Conservation (phyloP, 2,329 filamentous ascomycete genomes). For the Alternaria arbusti region DNA sequence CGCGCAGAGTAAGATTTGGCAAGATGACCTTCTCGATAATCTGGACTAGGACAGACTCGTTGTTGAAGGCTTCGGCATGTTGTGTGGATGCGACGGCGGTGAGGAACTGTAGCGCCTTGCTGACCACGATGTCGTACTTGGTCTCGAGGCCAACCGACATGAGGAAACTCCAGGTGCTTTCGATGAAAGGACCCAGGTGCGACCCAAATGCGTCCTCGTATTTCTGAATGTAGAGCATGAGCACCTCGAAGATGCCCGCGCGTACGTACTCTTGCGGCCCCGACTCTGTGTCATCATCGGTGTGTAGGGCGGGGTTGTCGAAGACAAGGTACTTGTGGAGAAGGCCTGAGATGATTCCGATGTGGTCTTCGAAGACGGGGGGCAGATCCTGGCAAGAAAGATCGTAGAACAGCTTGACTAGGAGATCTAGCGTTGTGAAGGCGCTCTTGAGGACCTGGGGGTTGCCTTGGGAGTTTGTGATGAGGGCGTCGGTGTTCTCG, state of each 20-base stretch:
- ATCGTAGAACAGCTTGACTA: slow-evolving; percentile 93
- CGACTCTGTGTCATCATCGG: slow-evolving; percentile 87
- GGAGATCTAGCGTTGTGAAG: slow-evolving; percentile 84
- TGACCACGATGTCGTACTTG: slow-evolving; percentile 93
- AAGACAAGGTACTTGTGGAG: slow-evolving; percentile 94
- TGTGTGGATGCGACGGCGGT: slow-evolving; percentile 81
- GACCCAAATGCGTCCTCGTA: slow-evolving; percentile 92
- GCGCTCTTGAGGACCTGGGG: slow-evolving; percentile 76
- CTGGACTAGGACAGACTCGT: slow-evolving; percentile 77
- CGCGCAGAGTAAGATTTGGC: slow-evolving; percentile 88
- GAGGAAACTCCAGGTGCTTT: slow-evolving; percentile 87
- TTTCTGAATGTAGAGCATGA: slow-evolving; percentile 91
- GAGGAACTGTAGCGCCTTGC: slow-evolving; percentile 91
- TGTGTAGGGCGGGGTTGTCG: slow-evolving; percentile 80
- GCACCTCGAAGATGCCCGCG: slow-evolving; percentile 88
- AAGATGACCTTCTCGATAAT: slow-evolving; percentile 96
- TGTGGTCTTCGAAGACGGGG: slow-evolving; percentile 90
- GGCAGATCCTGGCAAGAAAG: slow-evolving; percentile 97
- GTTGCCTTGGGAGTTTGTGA: slow-evolving; percentile 78
- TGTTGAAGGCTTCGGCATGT: slow-evolving; percentile 86
- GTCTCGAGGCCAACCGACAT: slow-evolving; percentile 85
- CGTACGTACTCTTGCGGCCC: slow-evolving; percentile 86
- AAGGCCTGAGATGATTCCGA: slow-evolving; percentile 75
- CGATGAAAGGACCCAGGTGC: slow-evolving; percentile 83
- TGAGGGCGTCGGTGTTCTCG: slow-evolving; percentile 70